Conservation (phyloP, 169 alveolate genomes). For the Plasmodium falciparum region DNA sequence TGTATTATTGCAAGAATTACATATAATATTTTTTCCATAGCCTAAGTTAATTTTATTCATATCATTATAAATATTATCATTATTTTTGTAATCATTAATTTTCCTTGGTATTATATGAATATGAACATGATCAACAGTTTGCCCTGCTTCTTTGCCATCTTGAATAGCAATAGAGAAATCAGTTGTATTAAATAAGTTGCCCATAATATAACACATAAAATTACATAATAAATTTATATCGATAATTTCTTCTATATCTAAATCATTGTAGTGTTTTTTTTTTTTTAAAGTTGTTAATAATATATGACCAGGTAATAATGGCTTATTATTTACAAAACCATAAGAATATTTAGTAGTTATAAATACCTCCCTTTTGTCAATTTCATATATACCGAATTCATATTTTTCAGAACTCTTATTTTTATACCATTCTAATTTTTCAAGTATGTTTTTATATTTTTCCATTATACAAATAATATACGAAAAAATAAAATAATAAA, state of each 20-base stretch:
- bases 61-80: slow-evolving; percentile 86
- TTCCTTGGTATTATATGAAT: slow-evolving; percentile 91
- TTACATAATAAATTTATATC: slow-evolving; percentile 63
- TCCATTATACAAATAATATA: slow-evolving; percentile 33
- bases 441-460: slow-evolving; percentile 52
- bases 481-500: not conserved
- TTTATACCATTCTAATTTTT: slow-evolving; percentile 39
- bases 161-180: slow-evolving; percentile 75
- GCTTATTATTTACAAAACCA: slow-evolving; percentile 85
- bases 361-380: slow-evolving; percentile 81
- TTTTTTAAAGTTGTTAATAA: slow-evolving; percentile 83
- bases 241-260: slow-evolving; percentile 67
- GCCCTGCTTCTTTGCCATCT: slow-evolving; percentile 94
- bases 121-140: slow-evolving; percentile 93
- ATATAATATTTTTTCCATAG: slow-evolving; percentile 53
- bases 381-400: slow-evolving; percentile 77
- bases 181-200: slow-evolving; percentile 29
- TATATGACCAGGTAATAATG: slow-evolving; percentile 85
- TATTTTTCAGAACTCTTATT: slow-evolving; percentile 55
- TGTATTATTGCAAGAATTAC: slow-evolving; percentile 23
- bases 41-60: slow-evolving; percentile 81
- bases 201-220: slow-evolving; percentile 74
- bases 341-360: slow-evolving; percentile 77
- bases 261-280: slow-evolving; percentile 59
- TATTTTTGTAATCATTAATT: slow-evolving; percentile 78